These are phyloP conservation scores for Plasmodium malariae DNA, from an alignment of 169 alveolate genomes.

Conservation along the genomic window DNA sequence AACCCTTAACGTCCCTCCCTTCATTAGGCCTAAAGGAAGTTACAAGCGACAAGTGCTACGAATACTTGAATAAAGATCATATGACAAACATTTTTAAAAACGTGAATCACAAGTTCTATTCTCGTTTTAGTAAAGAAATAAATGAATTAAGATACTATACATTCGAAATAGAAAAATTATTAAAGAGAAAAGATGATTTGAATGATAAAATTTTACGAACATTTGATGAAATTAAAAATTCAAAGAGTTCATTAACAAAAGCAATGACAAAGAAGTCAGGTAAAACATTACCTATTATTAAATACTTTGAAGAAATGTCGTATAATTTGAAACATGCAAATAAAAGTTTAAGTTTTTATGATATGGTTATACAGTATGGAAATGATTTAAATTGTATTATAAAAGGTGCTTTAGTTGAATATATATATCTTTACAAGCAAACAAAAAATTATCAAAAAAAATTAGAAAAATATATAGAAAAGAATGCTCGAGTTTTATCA, in stretches of 20 bases:
- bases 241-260: slow-evolving; percentile 18
- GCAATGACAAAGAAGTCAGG: slow-evolving; percentile 2
- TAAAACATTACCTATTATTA: slow-evolving; percentile 26
- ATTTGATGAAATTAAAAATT: slow-evolving; percentile 30
- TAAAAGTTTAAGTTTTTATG: slow-evolving; percentile 33
- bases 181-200: slow-evolving; percentile 46
- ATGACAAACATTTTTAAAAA: neutral
- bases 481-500: slow-evolving; percentile 53
- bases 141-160: slow-evolving; percentile 34
- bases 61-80: slow-evolving; percentile 25
- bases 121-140: slow-evolving; percentile 29
- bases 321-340: slow-evolving; percentile 39
- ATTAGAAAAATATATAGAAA: slow-evolving; percentile 53
- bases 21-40: slow-evolving; percentile 48
- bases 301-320: slow-evolving; percentile 41
- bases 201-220: slow-evolving; percentile 11
- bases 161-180: slow-evolving; percentile 26
- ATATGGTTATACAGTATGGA: slow-evolving; percentile 60
- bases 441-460: slow-evolving; percentile 38
- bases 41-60: slow-evolving; percentile 6
- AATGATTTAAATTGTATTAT: slow-evolving; percentile 50
- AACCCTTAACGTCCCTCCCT: neutral
- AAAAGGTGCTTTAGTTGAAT: slow-evolving; percentile 49
- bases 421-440: slow-evolving; percentile 40
- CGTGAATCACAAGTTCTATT: slow-evolving; percentile 10